These are phyloP conservation scores for Penicillium sp. DNA, from an alignment of 2,329 filamentous ascomycete species.

Conservation along the genomic window DNA sequence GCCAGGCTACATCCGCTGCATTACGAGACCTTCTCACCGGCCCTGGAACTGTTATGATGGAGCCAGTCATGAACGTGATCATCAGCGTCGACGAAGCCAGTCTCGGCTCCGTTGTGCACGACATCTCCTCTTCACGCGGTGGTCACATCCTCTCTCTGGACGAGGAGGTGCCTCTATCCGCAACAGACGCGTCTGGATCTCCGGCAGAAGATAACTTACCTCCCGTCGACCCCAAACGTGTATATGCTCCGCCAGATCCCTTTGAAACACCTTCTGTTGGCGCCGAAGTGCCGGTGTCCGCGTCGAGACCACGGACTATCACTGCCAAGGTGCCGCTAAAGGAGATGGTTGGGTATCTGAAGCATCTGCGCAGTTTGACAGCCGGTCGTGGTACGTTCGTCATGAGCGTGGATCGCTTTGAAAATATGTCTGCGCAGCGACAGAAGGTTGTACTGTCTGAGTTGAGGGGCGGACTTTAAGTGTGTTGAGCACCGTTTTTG, in stretches of 20 bases:
- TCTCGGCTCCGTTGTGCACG: slow-evolving; percentile 80
- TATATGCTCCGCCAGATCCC: slow-evolving; percentile 88
- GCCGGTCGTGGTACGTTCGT: slow-evolving; percentile 79
- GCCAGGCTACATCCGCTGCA: slow-evolving; percentile 68
- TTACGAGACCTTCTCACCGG: slow-evolving; percentile 58
- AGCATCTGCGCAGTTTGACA: slow-evolving; percentile 84
- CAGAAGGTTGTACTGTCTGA: slow-evolving; percentile 60
- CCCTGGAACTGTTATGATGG: slow-evolving; percentile 68
- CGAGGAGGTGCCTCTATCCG: slow-evolving; percentile 46
- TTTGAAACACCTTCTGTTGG: slow-evolving; percentile 54
- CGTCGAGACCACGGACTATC: slow-evolving; percentile 64
- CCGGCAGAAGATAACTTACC: slow-evolving; percentile 37
- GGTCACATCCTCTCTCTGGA: slow-evolving; percentile 74
- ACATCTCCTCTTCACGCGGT: slow-evolving; percentile 73
- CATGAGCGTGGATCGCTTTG: slow-evolving; percentile 73
- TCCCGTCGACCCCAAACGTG: slow-evolving; percentile 68
- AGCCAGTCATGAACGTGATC: slow-evolving; percentile 89
- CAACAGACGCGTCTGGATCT: slow-evolving; percentile 30
- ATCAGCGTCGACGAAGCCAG: slow-evolving; percentile 83
- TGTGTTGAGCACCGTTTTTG: neutral
- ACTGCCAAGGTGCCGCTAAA: slow-evolving; percentile 87
- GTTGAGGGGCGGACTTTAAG: slow-evolving; percentile 42
- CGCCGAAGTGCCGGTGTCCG: slow-evolving; percentile 33
- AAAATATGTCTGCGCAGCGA: slow-evolving; percentile 65
- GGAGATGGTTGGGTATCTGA: slow-evolving; percentile 95